Base-by-base conservation (phyloP, 768 basidiomycete genomes). In the Scleroderma citrinum region DNA sequence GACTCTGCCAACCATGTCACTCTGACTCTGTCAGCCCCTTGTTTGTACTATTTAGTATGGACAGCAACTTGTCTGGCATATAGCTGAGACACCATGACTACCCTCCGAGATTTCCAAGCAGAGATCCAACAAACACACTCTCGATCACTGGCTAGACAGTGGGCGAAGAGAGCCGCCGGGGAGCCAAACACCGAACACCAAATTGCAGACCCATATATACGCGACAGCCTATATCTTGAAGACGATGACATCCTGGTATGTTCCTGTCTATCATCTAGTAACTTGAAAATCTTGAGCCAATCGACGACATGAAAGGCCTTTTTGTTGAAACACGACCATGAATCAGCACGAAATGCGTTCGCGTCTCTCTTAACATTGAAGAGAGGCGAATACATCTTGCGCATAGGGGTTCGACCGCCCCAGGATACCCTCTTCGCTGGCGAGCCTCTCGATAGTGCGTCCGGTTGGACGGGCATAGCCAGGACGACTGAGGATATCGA, bases 91-190 rank as follows among this genome's bases (percentile, higher is more conserved):
- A n/a, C n/a, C n/a, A 70, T 71, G 69, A 59, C 67, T 34, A 54
- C 65, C 17, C 55, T 71, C 43, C 61, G 59, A 34, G 64, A 51
- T 52, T 71, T 71, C 56, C 87, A 91, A 65, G 76, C 68, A 58
- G 86, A 88, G 67, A 91, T 90, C 52, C 82, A 89, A 53, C 79
- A 85, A 55, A 85, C 89, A 58, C 80, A 81, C 50, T 72, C 76
- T 56, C 78, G 82, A 44, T 85, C 88, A 66, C 68, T 80, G 39
- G 69, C 75, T 26, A 87, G 77, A 64, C 82, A 87, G 55, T 78
- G 85, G 35, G 64, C 24, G 42, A 56, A 51, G 62, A 58, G 51
- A 56, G 70, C 72, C 51, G 72, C 81, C 55, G 63, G 78, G 76
- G 82, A 80, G 58, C 50, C 64, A 56, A 3, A 13, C 39, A 40